These are phyloP conservation scores for Penicillium roqueforti DNA, from an alignment of 495 filamentous ascomycete genomes.

Conservation along the genomic window DNA sequence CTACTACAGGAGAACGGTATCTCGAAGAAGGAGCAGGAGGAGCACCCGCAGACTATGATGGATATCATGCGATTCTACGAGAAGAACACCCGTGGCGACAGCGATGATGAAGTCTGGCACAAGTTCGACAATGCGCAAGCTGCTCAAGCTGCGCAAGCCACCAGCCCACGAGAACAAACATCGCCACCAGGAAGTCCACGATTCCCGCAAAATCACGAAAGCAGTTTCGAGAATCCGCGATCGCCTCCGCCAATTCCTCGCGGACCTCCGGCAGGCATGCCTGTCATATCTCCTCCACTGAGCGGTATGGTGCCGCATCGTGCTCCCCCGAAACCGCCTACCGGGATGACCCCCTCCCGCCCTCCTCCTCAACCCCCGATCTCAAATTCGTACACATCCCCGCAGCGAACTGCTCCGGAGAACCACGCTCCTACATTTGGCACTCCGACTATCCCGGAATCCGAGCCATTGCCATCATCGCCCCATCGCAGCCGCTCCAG, in stretches of 20 bases:
- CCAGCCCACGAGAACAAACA: slow-evolving; percentile 1
- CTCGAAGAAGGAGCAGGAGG: slow-evolving; percentile 89
- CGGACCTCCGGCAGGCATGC: slow-evolving; percentile 29
- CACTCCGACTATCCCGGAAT: slow-evolving; percentile 41
- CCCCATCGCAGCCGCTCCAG: slow-evolving; percentile 41
- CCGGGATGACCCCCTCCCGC: slow-evolving; percentile 37
- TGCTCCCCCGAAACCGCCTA: slow-evolving; percentile 43
- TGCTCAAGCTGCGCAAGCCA: slow-evolving; percentile 48
- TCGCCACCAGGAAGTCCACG: slow-evolving; percentile 84
- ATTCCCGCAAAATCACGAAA: slow-evolving; percentile 85
- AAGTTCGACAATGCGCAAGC: slow-evolving; percentile 81
- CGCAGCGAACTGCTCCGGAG: slow-evolving; percentile 25
- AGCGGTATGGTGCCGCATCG: slow-evolving; percentile 41
- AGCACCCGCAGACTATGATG: slow-evolving; percentile 89
- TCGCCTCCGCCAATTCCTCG: slow-evolving; percentile 86
- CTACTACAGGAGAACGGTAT: slow-evolving; percentile 94
- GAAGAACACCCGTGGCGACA: slow-evolving; percentile 75
- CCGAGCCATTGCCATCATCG: slow-evolving; percentile 54
- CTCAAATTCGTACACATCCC: slow-evolving; percentile 19
- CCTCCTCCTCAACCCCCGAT: slow-evolving; percentile 51
- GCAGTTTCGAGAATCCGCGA: slow-evolving; percentile 95
- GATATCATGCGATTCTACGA: slow-evolving; percentile 97
- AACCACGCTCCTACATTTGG: slow-evolving; percentile 22
- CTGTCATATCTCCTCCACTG: slow-evolving; percentile 30
- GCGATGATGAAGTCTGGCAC: slow-evolving; percentile 85